Percentiles rank a stretch among this genome's conserved stretches.
phyloP scores from a whole-genome alignment of 192 early-diverging fungal genomes.

The Backusella mclennaniae region DNA sequence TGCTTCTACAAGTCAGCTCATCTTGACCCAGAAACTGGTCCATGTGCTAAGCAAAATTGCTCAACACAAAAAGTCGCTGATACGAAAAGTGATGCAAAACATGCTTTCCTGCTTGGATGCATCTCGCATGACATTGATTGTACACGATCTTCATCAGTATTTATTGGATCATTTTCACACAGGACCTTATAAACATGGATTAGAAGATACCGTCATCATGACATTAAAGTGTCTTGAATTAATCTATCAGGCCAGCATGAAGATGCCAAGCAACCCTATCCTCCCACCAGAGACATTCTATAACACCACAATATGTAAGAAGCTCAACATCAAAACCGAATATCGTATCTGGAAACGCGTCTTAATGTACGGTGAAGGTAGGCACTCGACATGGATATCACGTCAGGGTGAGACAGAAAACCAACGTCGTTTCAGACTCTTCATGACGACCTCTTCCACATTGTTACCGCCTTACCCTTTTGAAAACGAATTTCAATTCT shows the following conservation, averaged over 20 bases:
- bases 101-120: neutral
- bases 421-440: slow-evolving; percentile 15
- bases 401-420: slow-evolving; percentile 1
- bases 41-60: slow-evolving; percentile 13
- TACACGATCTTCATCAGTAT: slow-evolving; percentile 24
- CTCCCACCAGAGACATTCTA: slow-evolving; percentile 17
- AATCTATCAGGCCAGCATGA: slow-evolving; percentile 12
- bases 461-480: slow-evolving; percentile 2
- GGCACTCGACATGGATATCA: slow-evolving; percentile 11
- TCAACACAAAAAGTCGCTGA: neutral
- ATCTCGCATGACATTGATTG: neutral
- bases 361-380: slow-evolving; percentile 37
- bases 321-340: slow-evolving; percentile 77
- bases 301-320: slow-evolving; percentile 22
- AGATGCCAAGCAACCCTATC: neutral
- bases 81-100: neutral
- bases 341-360: slow-evolving; percentile 69
- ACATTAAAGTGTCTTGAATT: slow-evolving; percentile 23
- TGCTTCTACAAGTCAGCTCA: neutral
- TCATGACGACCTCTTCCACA: slow-evolving; percentile 11
- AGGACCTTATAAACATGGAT: slow-evolving; percentile 33
- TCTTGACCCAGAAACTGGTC: slow-evolving; percentile 12
- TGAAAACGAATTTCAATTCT: slow-evolving; percentile 51
- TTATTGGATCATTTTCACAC: slow-evolving; percentile 35
- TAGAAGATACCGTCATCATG: slow-evolving; percentile 29